Evolutionary conservation across 306 rosid species (phyloP), one percentile per base, ranked within the genome.

Genomic region (Fragaria vesca): DNA sequence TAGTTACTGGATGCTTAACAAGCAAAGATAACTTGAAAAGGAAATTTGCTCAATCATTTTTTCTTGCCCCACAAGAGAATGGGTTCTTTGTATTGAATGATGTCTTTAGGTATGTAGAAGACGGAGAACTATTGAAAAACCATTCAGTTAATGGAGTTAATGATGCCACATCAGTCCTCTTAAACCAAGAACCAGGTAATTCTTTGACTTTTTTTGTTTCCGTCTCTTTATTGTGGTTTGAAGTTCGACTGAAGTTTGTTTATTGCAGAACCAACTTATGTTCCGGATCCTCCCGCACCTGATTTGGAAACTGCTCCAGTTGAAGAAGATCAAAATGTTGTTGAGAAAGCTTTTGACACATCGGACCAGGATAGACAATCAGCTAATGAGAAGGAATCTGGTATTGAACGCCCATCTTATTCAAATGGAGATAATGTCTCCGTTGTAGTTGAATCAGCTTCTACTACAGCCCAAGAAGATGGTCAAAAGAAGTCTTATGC

Each of bases 11-110:
- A 76, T 89, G 91, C 71, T 82, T 91, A 82, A 91, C 88, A 61
- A 88, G 90, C 84, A 91, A 88, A 80, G 91, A 91, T 85, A 86
- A 82, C 78, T 51, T 89, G 87, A 82, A 80, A 82, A 89, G 97
- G 82, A 87, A 85, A 47, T 91, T 91, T 16, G 88, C 85, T 0
- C 97, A 91, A 76, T 89, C 93, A 3, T 91, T 91, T 86, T 91
- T 91, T 62, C 97, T 91, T 67, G 97, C 97, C 66, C 97, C 97
- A 32, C 97, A 91, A 78, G 94, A 88, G 76, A 88, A 71, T 43
- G 97, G 97, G 32, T 91, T 83, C 78, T 91, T 86, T 79, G 94
- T 91, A 80, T 77, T 89, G 72, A 91, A 89, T 82, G 97, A 91
- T 81, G 91, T 91, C 55, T 88, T 91, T 79, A 82, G 94, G 89